Percentiles rank a stretch among this genome's conserved stretches.
Conservation (phyloP, 2,329 filamentous ascomycete genomes). For the Exophiala xenobiotica region DNA sequence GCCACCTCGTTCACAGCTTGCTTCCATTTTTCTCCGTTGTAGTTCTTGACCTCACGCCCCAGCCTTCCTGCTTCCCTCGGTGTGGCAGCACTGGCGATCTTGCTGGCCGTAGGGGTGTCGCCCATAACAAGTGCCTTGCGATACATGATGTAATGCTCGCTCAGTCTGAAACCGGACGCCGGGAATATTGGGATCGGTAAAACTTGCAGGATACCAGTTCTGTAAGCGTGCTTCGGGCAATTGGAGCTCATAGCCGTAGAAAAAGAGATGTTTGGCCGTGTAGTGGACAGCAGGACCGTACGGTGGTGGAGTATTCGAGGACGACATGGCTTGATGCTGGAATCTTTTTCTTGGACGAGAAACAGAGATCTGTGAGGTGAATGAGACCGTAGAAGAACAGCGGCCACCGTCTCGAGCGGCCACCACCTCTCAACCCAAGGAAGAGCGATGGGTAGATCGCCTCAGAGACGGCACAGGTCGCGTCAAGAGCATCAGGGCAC, state of each 20-base stretch:
- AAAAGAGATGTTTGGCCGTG: background rate
- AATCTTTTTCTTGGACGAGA: no score
- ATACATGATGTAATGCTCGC: slow-evolving; percentile 37
- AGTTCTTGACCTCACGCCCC: slow-evolving; percentile 36
- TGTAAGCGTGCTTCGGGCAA: background rate
- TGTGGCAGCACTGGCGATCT: slow-evolving; percentile 31
- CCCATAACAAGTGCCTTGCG: slow-evolving; percentile 38
- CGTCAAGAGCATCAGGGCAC: no score
- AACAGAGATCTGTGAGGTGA: no score
- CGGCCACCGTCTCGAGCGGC: no score
- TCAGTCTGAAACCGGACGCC: slow-evolving; percentile 1
- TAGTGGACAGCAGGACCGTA: background rate
- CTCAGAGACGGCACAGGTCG: no score
- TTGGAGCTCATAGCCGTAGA: background rate
- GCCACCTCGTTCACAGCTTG: slow-evolving; percentile 33
- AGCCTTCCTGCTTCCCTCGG: slow-evolving; percentile 27
- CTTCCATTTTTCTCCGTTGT: slow-evolving; percentile 35
- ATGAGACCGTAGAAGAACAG: no score
- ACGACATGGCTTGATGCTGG: background rate
- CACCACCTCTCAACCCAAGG: no score
- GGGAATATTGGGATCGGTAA: background rate
- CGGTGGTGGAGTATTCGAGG: background rate
- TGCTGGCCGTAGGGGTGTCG: slow-evolving; percentile 31
- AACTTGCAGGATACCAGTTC: background rate
- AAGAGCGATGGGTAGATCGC: no score